Evolutionary conservation across 2,329 filamentous ascomycete species (phyloP).

Genomic region (Cytospora piceae): DNA sequence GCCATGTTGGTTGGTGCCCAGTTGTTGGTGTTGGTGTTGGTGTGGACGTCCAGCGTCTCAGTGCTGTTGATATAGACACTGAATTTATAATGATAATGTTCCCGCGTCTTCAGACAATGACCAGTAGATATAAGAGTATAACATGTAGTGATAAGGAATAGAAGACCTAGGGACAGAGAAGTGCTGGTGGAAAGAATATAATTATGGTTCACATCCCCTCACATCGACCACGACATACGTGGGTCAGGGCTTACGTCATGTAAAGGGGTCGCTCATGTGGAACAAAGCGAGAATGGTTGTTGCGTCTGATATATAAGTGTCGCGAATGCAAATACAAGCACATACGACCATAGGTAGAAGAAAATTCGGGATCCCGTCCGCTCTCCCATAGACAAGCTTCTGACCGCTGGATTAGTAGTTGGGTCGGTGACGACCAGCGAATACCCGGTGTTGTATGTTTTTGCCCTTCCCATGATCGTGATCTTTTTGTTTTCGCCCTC

Average conservation of each 20-base stretch:
- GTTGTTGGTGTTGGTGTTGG: too few species aligned
- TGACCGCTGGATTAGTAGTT: too few species aligned
- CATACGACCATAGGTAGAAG: too few species aligned
- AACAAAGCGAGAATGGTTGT: neutral
- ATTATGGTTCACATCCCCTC: constrained; percentile 4
- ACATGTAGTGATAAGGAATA: neutral
- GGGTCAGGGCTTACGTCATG: constrained; percentile 29
- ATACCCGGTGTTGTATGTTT: too few species aligned
- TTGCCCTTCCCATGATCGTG: too few species aligned
- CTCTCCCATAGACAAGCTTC: neutral
- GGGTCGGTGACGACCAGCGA: too few species aligned
- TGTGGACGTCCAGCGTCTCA: too few species aligned
- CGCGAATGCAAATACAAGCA: neutral
- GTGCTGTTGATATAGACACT: too few species aligned
- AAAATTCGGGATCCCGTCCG: neutral
- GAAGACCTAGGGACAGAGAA: neutral
- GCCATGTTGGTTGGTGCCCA: constrained; percentile 16
- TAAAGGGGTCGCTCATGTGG: neutral
- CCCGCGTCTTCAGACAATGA: neutral
- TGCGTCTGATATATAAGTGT: neutral
- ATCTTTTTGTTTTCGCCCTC: too few species aligned
- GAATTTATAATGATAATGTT: neutral
- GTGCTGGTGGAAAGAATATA: neutral
- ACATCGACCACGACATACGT: constrained; percentile 8
- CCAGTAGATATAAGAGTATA: neutral